Base-by-base conservation (phyloP, 1,284 basidiomycete species). In the Apiotrichum porosum region DNA sequence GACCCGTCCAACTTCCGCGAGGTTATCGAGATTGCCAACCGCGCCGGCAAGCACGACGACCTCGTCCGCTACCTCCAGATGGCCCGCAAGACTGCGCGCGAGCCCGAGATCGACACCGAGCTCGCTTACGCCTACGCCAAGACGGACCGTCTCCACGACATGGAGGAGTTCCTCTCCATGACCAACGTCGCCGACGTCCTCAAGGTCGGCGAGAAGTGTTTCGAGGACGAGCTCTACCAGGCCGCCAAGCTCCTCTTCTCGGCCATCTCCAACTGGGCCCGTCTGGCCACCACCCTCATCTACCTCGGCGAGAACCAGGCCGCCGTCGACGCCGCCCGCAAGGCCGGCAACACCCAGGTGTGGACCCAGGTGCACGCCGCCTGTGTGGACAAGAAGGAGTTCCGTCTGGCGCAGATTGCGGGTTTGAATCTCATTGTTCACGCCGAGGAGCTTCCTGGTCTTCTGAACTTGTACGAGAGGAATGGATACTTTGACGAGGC, bases 351-450 rank as follows among this genome's bases (percentile, higher is more conserved):
- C 72, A 99, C 95, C 10, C 91, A 95, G 86, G 95, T 98, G n/a
- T 99, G 95, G 95, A 97, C 97, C 77, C 95, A 98, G 74, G 95
- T 99, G 51, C 94, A 98, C 62, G 89, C 92, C 19, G 95, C 95
- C 34, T 98, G 95, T 76, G 84, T 99, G 47, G 92, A 95, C 78
- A 97, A 97, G 78, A 78, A 82, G 57, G 95, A 98, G 71, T 98
- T 97, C 82, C 87, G 91, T 60, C 75, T 97, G 66, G 93, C 95
- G 17, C 93, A 98, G 81, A 97, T 99, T 65, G 95, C 92, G 73
- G 93, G 92, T 81, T 83, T 97, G 57, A 90, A 97, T 72, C 85
- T 94, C 64, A 83, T 94, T 50, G 90, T 72, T 18, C 70, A 73
- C 54, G 72, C 70, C 77, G 95, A 98, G 75, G 94, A 98, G 72